Evolutionary conservation across 164 flowering plant species (phyloP), one percentile per base, ranked within the genome.

Genomic region (Tetrastigma voinierianum): DNA sequence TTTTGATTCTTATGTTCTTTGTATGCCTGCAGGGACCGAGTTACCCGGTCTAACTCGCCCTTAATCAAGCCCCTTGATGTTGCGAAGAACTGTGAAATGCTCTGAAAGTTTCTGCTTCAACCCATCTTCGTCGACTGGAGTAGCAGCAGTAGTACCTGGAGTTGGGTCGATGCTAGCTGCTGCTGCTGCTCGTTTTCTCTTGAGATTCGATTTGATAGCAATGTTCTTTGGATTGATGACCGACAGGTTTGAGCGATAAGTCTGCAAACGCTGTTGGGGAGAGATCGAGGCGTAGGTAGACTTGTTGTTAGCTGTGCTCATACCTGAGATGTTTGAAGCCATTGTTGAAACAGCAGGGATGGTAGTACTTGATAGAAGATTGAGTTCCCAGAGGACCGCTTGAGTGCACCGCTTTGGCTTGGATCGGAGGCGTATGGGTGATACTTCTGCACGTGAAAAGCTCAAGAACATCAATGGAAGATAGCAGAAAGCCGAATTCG

Each of bases 371-470:
- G 73, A 71, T 16, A 89, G 77, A 67, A 91, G 88, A 71, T 83
- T 82, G 46, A 91, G 82, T 62, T 91, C 97, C 95, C 97, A 89
- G 17, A 91, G 93, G 51, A 89, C 97, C 8, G 95, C 83, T n/a
- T n/a, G 19, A 91, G 87, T 12, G 95, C 94, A 48, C 97, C 97
- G 53, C 92, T 86, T 53, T 82, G 81, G 69, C 87, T 85, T 13
- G 97, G 97, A 56, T 89, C 95, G 9, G 83, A 24, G 3, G 89
- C 88, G 77, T 74, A 80, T 11, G 97, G 97, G 20, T 87, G 95
- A 77, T 85, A 87, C 80, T 81, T 89, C 95, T 89, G 93, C 77
- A 78, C 25, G 43, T 16, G 21, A 17, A 53, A 16, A 5, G 56
- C 7, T 32, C 40, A 32, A 32, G 3, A 32, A 7, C 40, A 32